These are phyloP conservation scores for Zalaria sp. DNA, from an alignment of 2,329 filamentous ascomycete species.

Conservation along the genomic window DNA sequence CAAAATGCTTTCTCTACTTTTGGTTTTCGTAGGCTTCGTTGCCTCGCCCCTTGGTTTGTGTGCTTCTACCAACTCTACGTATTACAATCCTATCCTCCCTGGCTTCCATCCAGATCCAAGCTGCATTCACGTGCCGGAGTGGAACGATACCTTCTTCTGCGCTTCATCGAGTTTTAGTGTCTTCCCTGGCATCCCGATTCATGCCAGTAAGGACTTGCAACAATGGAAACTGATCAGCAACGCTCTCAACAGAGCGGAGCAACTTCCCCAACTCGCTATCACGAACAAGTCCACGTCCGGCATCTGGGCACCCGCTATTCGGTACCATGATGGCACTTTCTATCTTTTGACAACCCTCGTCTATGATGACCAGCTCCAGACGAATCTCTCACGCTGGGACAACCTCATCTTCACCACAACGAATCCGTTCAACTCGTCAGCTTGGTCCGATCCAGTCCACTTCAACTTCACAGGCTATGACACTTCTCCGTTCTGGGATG, in stretches of 20 bases:
- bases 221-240: constrained; percentile 25
- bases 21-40: no score
- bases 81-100: constrained; percentile 31
- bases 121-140: constrained; percentile 25
- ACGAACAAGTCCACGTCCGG: constrained; percentile 22
- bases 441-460: constrained; percentile 35
- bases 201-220: constrained; percentile 29
- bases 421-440: constrained; percentile 25
- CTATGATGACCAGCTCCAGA: constrained; percentile 10
- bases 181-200: constrained; percentile 31
- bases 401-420: constrained; percentile 30
- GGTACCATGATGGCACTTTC: constrained; percentile 25
- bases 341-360: constrained; percentile 22
- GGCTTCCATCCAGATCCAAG: constrained; percentile 33
- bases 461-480: constrained; percentile 37
- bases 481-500: constrained; percentile 41
- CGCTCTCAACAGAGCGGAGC: constrained; percentile 20
- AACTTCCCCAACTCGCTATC: constrained; percentile 23
- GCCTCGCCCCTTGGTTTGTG: no score
- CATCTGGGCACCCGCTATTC: constrained; percentile 26
- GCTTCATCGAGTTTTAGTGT: constrained; percentile 30
- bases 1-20: no score
- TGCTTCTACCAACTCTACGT: constrained; percentile 6
- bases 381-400: constrained; percentile 22
- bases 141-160: constrained; percentile 28